A percentile compares a stretch with the other conserved stretches of the same genome.
Conservation (phyloP, 1,284 basidiomycete species). For the Ustilago crameri region DNA sequence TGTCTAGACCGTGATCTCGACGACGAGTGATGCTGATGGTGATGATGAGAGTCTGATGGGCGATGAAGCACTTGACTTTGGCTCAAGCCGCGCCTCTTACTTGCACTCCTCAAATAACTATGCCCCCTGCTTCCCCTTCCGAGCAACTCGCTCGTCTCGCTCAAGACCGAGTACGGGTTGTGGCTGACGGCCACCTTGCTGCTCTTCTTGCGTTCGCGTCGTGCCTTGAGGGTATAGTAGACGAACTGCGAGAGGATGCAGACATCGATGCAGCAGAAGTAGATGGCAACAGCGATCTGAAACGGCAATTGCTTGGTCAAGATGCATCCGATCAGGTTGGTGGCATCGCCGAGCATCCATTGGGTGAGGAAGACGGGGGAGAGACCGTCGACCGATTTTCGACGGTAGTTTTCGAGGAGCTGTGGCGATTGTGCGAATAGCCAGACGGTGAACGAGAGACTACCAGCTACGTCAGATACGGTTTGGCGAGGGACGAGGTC, state of each 20-base stretch:
- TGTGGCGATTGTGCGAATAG: constrained; percentile 67
- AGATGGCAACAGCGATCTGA: constrained; percentile 61
- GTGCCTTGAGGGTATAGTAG: constrained; percentile 45
- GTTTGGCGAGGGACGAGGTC: constrained; percentile 32
- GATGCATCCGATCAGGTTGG: constrained; percentile 63
- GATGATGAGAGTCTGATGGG: background rate
- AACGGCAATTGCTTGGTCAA: constrained; percentile 64
- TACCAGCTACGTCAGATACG: constrained; percentile 54
- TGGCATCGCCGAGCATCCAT: constrained; percentile 66
- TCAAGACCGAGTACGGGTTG: constrained; percentile 37
- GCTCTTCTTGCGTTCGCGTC: constrained; percentile 18
- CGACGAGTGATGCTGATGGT: background rate
- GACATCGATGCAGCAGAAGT: constrained; percentile 62
- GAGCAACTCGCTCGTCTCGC: constrained; percentile 43
- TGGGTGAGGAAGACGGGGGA: constrained; percentile 64
- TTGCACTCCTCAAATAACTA: constrained; percentile 20
- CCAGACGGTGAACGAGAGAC: constrained; percentile 60
- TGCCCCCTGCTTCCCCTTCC: constrained; percentile 18
- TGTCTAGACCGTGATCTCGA: constrained; percentile 29
- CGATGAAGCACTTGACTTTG: constrained; percentile 23
- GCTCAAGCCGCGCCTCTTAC: constrained; percentile 15
- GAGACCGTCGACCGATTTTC: constrained; percentile 60
- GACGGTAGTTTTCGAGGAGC: constrained; percentile 61
- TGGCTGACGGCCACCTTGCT: constrained; percentile 1
- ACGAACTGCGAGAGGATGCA: constrained; percentile 54